Conservation (phyloP, 129 eudicot genomes). For the Ambrosia trifida region DNA sequence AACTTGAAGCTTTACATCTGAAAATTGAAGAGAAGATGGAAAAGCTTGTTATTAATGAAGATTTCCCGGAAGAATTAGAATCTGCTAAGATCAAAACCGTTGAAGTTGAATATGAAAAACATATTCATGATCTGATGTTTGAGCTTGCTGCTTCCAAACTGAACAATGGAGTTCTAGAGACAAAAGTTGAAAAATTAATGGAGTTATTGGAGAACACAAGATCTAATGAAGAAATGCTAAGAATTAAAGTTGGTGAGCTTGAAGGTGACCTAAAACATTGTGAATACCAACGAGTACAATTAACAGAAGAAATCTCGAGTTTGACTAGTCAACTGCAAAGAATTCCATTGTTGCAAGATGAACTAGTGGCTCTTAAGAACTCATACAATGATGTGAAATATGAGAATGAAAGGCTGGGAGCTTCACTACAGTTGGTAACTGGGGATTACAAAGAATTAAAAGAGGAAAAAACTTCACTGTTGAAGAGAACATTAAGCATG, state of each 20-base stretch:
- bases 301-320: conserved; percentile 54
- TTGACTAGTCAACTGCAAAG: conserved; percentile 49
- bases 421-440: conserved; percentile 47
- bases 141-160: conserved; percentile 50
- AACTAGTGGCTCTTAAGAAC: conserved; percentile 56
- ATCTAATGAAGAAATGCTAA: conserved; percentile 49
- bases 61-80: conserved; percentile 36
- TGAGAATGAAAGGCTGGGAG: conserved; percentile 51
- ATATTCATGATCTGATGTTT: conserved; percentile 24
- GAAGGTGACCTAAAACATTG: conserved; percentile 40
- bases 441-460: conserved; percentile 55
- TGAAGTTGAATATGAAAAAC: conserved; percentile 44
- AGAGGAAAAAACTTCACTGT: conserved; percentile 44
- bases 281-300: conserved; percentile 51
- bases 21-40: conserved; percentile 42
- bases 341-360: conserved; percentile 51
- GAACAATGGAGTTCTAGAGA: conserved; percentile 39
- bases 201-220: conserved; percentile 40
- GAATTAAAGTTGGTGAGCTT: conserved; percentile 42
- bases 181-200: conserved; percentile 38
- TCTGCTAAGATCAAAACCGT: conserved; percentile 30
- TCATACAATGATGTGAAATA: conserved; percentile 46
- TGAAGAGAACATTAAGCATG: conserved; percentile 46
- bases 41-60: conserved; percentile 45
- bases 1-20: conserved; percentile 44